Conservation (phyloP, 352 stramenopile genomes). For the Thraustotheca clavata region DNA sequence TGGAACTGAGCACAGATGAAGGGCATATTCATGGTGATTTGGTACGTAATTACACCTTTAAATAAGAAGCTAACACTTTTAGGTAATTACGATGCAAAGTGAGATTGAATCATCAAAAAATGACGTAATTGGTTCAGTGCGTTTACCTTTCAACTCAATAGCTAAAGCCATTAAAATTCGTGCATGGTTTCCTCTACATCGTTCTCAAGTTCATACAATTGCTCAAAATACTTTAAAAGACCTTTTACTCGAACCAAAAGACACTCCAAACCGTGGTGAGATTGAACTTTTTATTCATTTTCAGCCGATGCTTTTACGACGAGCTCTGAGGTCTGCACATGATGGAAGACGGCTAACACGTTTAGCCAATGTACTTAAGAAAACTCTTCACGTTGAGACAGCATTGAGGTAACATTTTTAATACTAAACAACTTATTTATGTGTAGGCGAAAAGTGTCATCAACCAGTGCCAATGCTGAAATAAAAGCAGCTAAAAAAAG, state of each 20-base stretch:
- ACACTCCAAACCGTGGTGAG: not conserved
- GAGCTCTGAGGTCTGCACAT: not conserved
- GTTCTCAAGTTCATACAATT: not conserved
- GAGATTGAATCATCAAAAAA: slow-evolving; percentile 9
- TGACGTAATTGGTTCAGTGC: not conserved
- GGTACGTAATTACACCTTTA: not conserved
- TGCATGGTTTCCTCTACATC: slow-evolving; percentile 10
- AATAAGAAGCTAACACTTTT: not conserved
- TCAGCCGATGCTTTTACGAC: slow-evolving; percentile 17
- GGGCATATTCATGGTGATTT: slow-evolving; percentile 7
- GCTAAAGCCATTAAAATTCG: slow-evolving; percentile 4
- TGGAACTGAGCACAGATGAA: not conserved
- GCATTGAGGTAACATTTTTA: not conserved
- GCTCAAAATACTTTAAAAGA: not conserved
- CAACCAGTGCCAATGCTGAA: not conserved
- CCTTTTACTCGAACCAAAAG: not conserved
- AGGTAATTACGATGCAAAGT: slow-evolving; percentile 16
- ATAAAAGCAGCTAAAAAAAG: not conserved
- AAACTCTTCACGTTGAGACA: slow-evolving; percentile 10
- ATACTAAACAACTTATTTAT: not conserved
- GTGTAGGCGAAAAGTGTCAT: not conserved
- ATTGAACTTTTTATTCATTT: slow-evolving; percentile 20
- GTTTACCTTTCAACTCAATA: not conserved
- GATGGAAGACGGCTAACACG: not conserved
- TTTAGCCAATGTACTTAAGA: slow-evolving; percentile 7